Evolutionary conservation across 768 basidiomycete genomes (phyloP).

Genomic region (Phaeotremella fagi): DNA sequence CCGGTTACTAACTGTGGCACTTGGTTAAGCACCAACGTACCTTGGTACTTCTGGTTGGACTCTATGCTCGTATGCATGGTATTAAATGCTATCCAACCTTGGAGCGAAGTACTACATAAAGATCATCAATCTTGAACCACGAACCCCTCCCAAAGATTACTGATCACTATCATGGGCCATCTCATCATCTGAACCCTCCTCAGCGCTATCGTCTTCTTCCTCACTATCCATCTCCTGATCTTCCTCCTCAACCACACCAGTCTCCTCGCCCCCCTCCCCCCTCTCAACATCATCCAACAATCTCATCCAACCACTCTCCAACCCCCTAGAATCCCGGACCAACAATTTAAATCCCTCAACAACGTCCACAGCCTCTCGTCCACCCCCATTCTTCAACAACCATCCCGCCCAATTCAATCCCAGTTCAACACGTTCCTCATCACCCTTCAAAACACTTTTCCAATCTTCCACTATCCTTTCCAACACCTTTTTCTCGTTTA

Average conservation of each 20-base stretch:
- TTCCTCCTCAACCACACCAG: not conserved
- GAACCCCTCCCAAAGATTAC: no score
- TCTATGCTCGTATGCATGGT: no score
- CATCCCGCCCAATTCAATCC: slow-evolving; percentile 14
- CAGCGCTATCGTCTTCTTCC: not conserved
- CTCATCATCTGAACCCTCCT: not conserved
- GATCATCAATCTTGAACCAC: no score
- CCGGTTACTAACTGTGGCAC: no score
- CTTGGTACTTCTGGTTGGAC: no score
- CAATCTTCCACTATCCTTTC: slow-evolving; percentile 13
- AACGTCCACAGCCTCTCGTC: slow-evolving; percentile 19
- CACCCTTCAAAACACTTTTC: slow-evolving; percentile 27
- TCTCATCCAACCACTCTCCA: slow-evolving; percentile 20
- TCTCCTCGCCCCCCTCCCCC: slow-evolving; percentile 1
- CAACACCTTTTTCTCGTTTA: not conserved
- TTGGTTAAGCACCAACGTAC: no score
- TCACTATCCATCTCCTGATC: slow-evolving; percentile 2
- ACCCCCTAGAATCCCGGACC: slow-evolving; percentile 11
- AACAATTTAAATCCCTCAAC: slow-evolving; percentile 18
- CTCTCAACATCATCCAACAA: slow-evolving; percentile 10
- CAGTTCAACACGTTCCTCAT: slow-evolving; percentile 21
- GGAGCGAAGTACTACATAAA: no score
- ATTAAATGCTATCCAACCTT: no score
- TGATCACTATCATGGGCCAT: not conserved
- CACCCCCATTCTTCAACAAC: slow-evolving; percentile 23